phyloP scores from a whole-genome alignment of 176 grass and related monocot genomes.

The Dendrocalamus sinicus region DNA sequence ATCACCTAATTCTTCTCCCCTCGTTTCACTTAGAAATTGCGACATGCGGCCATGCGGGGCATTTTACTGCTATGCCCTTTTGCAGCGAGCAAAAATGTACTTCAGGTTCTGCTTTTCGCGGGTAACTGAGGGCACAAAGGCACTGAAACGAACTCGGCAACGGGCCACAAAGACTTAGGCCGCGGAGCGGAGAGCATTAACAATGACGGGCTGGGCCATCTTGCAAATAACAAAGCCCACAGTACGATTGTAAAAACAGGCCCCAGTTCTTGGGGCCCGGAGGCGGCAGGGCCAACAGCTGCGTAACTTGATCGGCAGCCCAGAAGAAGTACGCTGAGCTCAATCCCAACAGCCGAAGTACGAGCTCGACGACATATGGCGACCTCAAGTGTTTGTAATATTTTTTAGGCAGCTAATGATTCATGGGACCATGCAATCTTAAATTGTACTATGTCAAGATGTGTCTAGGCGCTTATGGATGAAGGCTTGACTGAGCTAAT shows the following conservation, averaged over 20 bases:
- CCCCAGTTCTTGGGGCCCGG: not conserved
- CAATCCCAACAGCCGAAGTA: too few relatives aligned
- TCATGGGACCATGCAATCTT: too few relatives aligned
- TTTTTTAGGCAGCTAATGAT: too few relatives aligned
- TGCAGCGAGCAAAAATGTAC: not conserved
- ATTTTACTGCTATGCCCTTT: not conserved
- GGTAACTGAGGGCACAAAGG: too few relatives aligned
- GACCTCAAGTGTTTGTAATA: too few relatives aligned
- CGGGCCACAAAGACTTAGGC: not conserved
- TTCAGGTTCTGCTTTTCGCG: not conserved
- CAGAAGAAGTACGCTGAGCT: not conserved
- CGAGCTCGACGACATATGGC: too few relatives aligned
- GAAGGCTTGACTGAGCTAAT: too few relatives aligned
- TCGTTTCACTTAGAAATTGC: not conserved
- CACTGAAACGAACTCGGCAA: not conserved
- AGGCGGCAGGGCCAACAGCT: not conserved
- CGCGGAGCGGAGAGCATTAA: not conserved
- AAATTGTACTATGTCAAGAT: too few relatives aligned
- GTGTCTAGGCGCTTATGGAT: too few relatives aligned
- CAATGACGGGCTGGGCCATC: not conserved
- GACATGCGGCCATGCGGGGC: not conserved
- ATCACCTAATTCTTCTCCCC: not conserved
- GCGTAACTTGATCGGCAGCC: not conserved
- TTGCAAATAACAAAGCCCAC: not conserved
- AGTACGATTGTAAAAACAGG: not conserved